phyloP scores from a whole-genome alignment of 106 monocot species.

The Ottelia alismoides region DNA sequence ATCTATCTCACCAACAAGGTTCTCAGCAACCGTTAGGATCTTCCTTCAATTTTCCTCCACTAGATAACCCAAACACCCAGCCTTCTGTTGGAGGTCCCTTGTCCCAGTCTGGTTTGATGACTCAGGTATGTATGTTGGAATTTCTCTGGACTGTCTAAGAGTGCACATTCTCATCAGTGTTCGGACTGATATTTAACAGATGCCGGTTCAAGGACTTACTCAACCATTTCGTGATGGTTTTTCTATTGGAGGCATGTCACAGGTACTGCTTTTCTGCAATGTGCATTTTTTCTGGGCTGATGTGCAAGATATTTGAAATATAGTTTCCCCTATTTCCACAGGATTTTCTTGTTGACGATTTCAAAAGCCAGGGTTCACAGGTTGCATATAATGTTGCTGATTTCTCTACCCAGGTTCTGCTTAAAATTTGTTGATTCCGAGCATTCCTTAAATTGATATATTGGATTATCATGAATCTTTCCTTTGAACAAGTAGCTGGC shows the following conservation, averaged over 20 bases:
- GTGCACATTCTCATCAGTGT: neutral
- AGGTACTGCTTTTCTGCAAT: too few relatives aligned
- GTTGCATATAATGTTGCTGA: conserved; percentile 92
- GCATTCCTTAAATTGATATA: too few relatives aligned
- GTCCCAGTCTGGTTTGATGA: conserved; percentile 79
- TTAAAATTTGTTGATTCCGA: too few relatives aligned
- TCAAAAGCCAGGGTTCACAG: conserved; percentile 99
- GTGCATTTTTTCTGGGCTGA: too few relatives aligned
- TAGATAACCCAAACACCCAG: conserved; percentile 72
- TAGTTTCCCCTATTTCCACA: conserved; percentile 8
- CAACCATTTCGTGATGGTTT: conserved; percentile 94
- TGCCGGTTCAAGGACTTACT: conserved; percentile 87
- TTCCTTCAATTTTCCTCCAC: conserved; percentile 46
- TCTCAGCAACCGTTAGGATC: conserved; percentile 60
- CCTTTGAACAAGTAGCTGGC: too few relatives aligned
- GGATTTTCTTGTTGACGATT: conserved; percentile 92
- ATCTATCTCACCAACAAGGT: conserved; percentile 76
- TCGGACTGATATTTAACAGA: conserved; percentile 16
- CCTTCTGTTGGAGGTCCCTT: conserved; percentile 72
- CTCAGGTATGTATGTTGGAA: conserved; percentile 75
- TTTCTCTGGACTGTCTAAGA: neutral
- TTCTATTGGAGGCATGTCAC: conserved; percentile 96
- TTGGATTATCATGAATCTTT: too few relatives aligned
- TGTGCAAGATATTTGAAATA: too few relatives aligned
- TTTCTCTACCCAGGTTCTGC: conserved; percentile 96